These are phyloP conservation scores for Chytriomyces confervae DNA, from an alignment of 192 early-diverging fungal species.

Conservation along the genomic window DNA sequence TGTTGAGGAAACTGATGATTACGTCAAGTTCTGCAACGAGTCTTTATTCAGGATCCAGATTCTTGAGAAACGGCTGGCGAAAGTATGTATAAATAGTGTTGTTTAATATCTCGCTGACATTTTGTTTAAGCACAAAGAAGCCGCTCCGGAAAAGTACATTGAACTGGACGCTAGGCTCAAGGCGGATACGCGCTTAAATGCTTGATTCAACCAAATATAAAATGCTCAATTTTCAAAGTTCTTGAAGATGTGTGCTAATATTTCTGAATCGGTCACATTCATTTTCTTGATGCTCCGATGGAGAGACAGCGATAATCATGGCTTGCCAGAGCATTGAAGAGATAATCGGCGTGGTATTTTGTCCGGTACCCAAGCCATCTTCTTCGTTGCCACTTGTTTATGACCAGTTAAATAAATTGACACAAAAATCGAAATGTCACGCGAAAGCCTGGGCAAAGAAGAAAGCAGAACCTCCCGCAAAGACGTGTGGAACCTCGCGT, in stretches of 20 bases:
- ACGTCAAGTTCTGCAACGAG: conserved; percentile 63
- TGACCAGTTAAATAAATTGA: too few relatives aligned
- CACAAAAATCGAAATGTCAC: conserved; percentile 2
- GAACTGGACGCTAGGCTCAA: conserved; percentile 55
- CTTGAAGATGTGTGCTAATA: too few relatives aligned
- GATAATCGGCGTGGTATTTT: too few relatives aligned
- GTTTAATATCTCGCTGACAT: neutral
- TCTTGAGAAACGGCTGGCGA: conserved; percentile 64
- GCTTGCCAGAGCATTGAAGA: too few relatives aligned
- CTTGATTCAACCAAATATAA: too few relatives aligned
- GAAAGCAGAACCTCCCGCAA: conserved; percentile 25
- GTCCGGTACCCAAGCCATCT: too few relatives aligned
- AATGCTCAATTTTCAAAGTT: too few relatives aligned
- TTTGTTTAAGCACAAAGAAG: conserved; percentile 56
- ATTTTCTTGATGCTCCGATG: too few relatives aligned
- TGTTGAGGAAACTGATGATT: conserved; percentile 65
- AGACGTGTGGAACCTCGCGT: conserved; percentile 56
- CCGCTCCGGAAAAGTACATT: conserved; percentile 57
- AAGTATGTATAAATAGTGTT: conserved; percentile 43
- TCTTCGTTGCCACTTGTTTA: too few relatives aligned
- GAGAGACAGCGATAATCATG: too few relatives aligned
- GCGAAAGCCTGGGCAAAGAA: neutral
- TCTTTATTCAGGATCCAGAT: conserved; percentile 66
- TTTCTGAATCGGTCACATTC: too few relatives aligned
- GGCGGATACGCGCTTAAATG: conserved; percentile 48